Conservation (phyloP, 1,284 basidiomycete genomes). For the Acaromyces ingoldii region DNA sequence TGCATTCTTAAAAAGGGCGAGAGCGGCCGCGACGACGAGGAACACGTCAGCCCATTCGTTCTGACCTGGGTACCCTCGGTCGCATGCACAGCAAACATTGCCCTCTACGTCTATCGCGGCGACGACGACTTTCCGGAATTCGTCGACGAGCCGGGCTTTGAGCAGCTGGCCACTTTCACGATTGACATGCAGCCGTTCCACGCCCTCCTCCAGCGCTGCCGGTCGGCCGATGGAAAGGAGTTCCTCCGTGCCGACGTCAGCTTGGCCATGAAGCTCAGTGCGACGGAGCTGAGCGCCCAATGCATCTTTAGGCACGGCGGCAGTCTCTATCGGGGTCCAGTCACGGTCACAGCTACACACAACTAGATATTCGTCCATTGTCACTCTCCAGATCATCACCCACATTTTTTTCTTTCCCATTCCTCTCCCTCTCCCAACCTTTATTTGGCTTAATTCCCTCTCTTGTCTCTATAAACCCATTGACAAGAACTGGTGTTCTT, state of each 20-base stretch:
- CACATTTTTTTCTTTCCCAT: neutral
- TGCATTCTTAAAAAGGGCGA: constrained; percentile 12
- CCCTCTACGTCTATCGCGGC: constrained; percentile 13
- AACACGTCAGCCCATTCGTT: constrained; percentile 12
- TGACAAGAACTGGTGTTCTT: too few relatives aligned
- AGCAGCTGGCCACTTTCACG: constrained; percentile 13
- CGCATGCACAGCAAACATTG: constrained; percentile 10
- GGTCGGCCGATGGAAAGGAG: constrained; percentile 10
- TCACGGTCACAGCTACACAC: constrained; percentile 13
- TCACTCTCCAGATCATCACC: neutral
- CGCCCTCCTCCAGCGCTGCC: constrained; percentile 7
- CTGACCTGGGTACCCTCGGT: constrained; percentile 11
- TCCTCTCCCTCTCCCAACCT: neutral
- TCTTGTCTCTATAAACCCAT: too few relatives aligned
- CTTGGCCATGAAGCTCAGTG: constrained; percentile 11
- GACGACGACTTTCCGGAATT: constrained; percentile 13
- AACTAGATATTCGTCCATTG: neutral
- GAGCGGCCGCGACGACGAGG: constrained; percentile 15
- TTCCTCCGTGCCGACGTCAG: constrained; percentile 12
- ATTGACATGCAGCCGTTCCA: constrained; percentile 17
- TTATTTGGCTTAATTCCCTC: too few relatives aligned
- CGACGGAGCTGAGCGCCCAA: constrained; percentile 10
- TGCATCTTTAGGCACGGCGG: constrained; percentile 8
- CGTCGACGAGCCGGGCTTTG: constrained; percentile 14
- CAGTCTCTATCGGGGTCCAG: constrained; percentile 11